Evolutionary conservation across 352 stramenopile species (phyloP).

Genomic region (Saprolegnia parasitica): DNA sequence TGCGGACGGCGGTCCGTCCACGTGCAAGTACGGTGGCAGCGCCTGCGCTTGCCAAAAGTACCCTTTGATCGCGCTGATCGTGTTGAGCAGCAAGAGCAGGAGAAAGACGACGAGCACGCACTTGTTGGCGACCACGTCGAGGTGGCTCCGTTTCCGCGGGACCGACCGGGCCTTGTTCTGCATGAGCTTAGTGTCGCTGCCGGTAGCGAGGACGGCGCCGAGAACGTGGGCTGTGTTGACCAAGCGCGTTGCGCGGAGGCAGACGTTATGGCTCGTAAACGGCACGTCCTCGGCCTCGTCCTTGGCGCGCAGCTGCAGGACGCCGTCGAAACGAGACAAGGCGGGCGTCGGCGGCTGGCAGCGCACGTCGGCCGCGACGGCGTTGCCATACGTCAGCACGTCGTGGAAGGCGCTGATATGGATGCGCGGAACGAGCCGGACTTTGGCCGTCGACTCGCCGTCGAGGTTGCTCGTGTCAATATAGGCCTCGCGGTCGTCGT

Average conservation of each 20-base stretch:
- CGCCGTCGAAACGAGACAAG: conserved; percentile 68
- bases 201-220: conserved; percentile 63
- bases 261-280: conserved; percentile 71
- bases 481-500: conserved; percentile 60
- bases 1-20: conserved; percentile 1
- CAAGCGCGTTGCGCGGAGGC: conserved; percentile 72
- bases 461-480: conserved; percentile 78
- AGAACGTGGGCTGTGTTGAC: conserved; percentile 82
- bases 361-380: conserved; percentile 47
- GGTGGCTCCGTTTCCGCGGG: conserved; percentile 71
- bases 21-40: not conserved
- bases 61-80: not conserved
- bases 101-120: conserved; percentile 78
- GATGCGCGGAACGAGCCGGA: conserved; percentile 62
- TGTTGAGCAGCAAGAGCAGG: conserved; percentile 43
- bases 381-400: conserved; percentile 43
- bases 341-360: conserved; percentile 74
- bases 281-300: conserved; percentile 48
- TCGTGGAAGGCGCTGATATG: conserved; percentile 39
- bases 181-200: conserved; percentile 74
- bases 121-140: conserved; percentile 66
- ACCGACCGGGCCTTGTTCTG: conserved; percentile 72
- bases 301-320: conserved; percentile 33
- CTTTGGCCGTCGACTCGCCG: conserved; percentile 74
- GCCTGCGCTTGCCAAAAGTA: not conserved